Evolutionary conservation across 495 filamentous ascomycete species (phyloP).

Genomic region (Lepraria neglecta): DNA sequence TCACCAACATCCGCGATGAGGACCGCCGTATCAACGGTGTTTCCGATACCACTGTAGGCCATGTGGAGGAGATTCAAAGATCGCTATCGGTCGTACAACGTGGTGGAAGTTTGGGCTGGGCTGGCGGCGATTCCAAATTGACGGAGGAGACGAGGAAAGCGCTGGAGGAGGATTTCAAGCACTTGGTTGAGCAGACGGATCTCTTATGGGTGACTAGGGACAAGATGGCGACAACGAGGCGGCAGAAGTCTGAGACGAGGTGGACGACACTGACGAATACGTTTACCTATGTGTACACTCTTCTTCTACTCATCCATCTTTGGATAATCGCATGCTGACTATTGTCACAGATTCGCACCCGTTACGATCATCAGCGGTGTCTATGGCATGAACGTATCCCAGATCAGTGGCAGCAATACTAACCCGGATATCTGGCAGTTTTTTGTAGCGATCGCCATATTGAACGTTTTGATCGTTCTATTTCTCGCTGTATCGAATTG

Average conservation of each 20-base stretch:
- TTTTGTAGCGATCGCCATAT: constrained; percentile 24
- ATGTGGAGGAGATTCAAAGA: constrained; percentile 30
- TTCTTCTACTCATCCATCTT: not conserved
- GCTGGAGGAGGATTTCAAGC: constrained; percentile 30
- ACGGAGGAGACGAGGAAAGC: not conserved
- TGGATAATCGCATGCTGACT: not conserved
- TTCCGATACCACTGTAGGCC: constrained; percentile 28
- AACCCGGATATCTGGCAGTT: constrained; percentile 31
- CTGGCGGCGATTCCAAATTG: constrained; percentile 1
- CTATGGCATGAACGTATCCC: constrained; percentile 31
- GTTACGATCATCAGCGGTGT: constrained; percentile 28
- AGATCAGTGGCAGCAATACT: constrained; percentile 23
- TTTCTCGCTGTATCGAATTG: constrained; percentile 20
- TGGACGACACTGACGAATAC: constrained; percentile 27
- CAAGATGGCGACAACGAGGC: constrained; percentile 23
- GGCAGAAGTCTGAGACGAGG: constrained; percentile 22
- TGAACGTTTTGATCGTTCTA: constrained; percentile 25
- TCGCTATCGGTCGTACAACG: constrained; percentile 25
- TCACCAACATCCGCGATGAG: constrained; percentile 27
- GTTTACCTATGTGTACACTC: constrained; percentile 29
- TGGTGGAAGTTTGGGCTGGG: constrained; percentile 25
- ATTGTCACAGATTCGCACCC: constrained; percentile 25
- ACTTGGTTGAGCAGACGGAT: constrained; percentile 29
- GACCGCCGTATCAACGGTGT: constrained; percentile 28
- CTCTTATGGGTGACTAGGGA: constrained; percentile 26